phyloP scores from a whole-genome alignment of 345 rosid species.

The Jatropha curcas region DNA sequence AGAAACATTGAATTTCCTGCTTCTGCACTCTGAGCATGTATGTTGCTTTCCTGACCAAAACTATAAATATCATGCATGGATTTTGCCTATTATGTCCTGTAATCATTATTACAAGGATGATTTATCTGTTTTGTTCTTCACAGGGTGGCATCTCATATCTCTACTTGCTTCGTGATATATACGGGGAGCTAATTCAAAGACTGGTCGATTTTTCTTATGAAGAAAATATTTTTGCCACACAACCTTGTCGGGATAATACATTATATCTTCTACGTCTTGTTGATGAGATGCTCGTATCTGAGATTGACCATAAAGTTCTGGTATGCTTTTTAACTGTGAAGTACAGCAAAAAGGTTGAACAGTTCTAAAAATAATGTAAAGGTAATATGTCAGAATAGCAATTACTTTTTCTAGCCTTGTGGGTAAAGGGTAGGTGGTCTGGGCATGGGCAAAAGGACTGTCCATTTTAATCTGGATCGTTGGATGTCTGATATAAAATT shows the following conservation, averaged over 20 bases:
- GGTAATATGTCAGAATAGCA: too few species aligned
- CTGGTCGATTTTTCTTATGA: slow-evolving; percentile 70
- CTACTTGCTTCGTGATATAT: slow-evolving; percentile 74
- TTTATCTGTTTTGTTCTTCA: slow-evolving; percentile 18
- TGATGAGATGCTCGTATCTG: slow-evolving; percentile 89
- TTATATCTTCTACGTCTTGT: slow-evolving; percentile 71
- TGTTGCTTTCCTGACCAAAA: slow-evolving; percentile 23
- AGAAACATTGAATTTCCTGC: slow-evolving; percentile 82
- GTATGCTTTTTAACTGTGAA: slow-evolving; percentile 37
- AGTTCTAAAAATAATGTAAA: too few species aligned
- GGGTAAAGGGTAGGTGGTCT: too few species aligned
- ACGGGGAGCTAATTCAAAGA: slow-evolving; percentile 62
- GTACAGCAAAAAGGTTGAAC: background rate
- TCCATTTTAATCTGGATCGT: too few species aligned
- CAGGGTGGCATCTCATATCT: slow-evolving; percentile 63
- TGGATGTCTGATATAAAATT: too few species aligned
- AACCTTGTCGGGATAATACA: slow-evolving; percentile 94
- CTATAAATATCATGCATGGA: slow-evolving; percentile 4
- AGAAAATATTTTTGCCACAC: slow-evolving; percentile 79
- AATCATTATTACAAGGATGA: slow-evolving; percentile 2
- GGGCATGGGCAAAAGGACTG: too few species aligned
- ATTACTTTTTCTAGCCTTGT: too few species aligned
- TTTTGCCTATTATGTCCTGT: background rate
- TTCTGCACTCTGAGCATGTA: slow-evolving; percentile 68
- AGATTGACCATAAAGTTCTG: slow-evolving; percentile 69